Conservation (phyloP, 768 basidiomycete genomes). For the Russula earlei region DNA sequence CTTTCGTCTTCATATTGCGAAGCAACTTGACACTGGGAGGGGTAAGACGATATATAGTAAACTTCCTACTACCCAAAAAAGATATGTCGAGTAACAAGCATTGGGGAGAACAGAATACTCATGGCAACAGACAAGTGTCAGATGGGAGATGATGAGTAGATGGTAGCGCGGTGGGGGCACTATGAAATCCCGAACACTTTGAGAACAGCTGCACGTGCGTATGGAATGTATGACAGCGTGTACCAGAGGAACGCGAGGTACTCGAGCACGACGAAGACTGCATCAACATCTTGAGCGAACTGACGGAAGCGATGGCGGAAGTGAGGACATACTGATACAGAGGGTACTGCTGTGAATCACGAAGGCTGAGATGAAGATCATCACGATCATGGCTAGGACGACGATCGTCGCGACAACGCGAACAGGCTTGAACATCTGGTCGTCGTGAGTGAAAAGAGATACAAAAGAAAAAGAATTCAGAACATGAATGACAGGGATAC, state of each 20-base stretch:
- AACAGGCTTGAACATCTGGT: constrained; percentile 90
- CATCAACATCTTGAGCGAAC: not conserved
- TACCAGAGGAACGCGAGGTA: constrained; percentile 92
- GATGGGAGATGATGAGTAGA: not conserved
- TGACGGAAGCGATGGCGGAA: not conserved
- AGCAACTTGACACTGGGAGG: not conserved
- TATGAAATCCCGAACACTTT: constrained; percentile 46
- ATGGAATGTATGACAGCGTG: constrained; percentile 81
- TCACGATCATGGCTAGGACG: constrained; percentile 66
- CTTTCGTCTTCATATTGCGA: not conserved
- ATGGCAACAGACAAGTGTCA: not conserved
- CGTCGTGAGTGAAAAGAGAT: not conserved
- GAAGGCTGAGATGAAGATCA: constrained; percentile 84
- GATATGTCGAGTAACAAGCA: not conserved
- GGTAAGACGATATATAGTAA: constrained; percentile 1
- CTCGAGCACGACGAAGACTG: constrained; percentile 82
- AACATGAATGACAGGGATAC: not conserved
- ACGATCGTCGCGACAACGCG: constrained; percentile 74
- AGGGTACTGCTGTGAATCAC: constrained; percentile 57
- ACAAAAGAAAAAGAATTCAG: not conserved
- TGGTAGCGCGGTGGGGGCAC: not conserved
- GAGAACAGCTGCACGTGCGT: constrained; percentile 66
- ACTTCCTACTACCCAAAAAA: not conserved
- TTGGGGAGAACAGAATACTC: constrained; percentile 1
- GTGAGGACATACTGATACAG: constrained; percentile 48